Conservation (phyloP, 768 basidiomycete species). For the Mycena crocata region DNA sequence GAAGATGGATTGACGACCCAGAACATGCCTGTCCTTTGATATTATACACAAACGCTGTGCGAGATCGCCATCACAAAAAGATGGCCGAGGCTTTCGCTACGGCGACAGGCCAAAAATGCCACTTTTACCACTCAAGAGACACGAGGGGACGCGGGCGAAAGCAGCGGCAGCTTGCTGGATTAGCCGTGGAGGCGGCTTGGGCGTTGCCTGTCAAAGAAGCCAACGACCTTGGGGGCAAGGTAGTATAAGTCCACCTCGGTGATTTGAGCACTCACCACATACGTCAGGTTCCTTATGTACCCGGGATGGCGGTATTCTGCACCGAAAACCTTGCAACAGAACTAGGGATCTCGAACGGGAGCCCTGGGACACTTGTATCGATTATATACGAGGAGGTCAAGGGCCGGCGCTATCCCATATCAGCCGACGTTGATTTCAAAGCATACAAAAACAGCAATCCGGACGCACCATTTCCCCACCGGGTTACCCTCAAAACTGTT, state of each 20-base stretch:
- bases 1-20: conserved; percentile 13
- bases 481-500: conserved; percentile 14
- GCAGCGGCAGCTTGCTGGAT: neutral
- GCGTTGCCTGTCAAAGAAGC: conserved; percentile 5
- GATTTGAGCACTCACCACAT: neutral
- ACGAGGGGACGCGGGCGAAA: conserved; percentile 2
- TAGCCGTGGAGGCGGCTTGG: conserved; percentile 2
- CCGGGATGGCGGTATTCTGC: conserved; percentile 27
- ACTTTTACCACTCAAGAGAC: conserved; percentile 18
- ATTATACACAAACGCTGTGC: conserved; percentile 11
- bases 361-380: conserved; percentile 16
- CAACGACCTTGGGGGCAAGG: conserved; percentile 8
- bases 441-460: conserved; percentile 1
- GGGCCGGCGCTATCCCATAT: conserved; percentile 20
- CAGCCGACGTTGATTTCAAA: conserved; percentile 21
- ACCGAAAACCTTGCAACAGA: conserved; percentile 25
- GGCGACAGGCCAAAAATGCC: conserved; percentile 14
- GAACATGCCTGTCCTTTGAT: conserved; percentile 10
- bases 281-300: conserved; percentile 14
- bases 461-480: conserved; percentile 9
- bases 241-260: conserved; percentile 8
- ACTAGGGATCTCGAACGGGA: conserved; percentile 25
- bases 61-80: conserved; percentile 15
- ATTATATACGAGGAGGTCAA: conserved; percentile 15
- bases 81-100: conserved; percentile 21